These are phyloP conservation scores for Bryoglossum gracile DNA, from an alignment of 495 filamentous ascomycete genomes.

Conservation along the genomic window DNA sequence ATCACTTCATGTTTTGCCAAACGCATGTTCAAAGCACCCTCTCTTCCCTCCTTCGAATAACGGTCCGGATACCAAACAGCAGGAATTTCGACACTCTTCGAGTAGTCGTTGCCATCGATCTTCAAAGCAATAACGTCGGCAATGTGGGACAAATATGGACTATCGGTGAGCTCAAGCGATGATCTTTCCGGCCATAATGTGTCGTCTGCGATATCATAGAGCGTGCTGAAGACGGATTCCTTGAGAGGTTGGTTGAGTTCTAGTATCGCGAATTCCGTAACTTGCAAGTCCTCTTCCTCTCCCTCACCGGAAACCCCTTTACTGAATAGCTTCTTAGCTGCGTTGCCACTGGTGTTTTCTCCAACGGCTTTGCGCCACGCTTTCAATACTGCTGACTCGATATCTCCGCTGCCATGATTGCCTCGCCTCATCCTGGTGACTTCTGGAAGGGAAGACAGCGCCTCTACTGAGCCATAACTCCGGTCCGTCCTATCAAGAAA, in stretches of 20 bases:
- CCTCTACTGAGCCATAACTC: slow-evolving; percentile 72
- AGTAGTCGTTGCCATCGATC: slow-evolving; percentile 39
- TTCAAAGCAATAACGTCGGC: slow-evolving; percentile 64
- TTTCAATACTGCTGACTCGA: slow-evolving; percentile 22
- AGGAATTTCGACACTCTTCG: slow-evolving; percentile 55
- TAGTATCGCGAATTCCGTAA: slow-evolving; percentile 36
- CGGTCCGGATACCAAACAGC: slow-evolving; percentile 69
- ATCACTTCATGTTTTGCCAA: slow-evolving; percentile 28
- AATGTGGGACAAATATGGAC: slow-evolving; percentile 44
- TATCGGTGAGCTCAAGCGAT: slow-evolving; percentile 35
- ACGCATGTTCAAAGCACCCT: slow-evolving; percentile 40
- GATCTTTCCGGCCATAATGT: slow-evolving; percentile 48
- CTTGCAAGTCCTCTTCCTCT: slow-evolving; percentile 23
- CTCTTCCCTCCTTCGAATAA: slow-evolving; percentile 55
- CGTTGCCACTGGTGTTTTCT: background rate
- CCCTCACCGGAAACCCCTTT: slow-evolving; percentile 14
- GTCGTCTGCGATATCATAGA: slow-evolving; percentile 70
- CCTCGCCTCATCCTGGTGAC: slow-evolving; percentile 27
- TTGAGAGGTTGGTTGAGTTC: slow-evolving; percentile 31
- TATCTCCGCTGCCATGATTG: slow-evolving; percentile 8
- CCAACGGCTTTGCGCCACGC: slow-evolving; percentile 22
- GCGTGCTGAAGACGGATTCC: slow-evolving; percentile 33
- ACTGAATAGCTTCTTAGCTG: slow-evolving; percentile 20
- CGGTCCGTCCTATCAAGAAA: slow-evolving; percentile 74
- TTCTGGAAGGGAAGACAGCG: slow-evolving; percentile 39